Base-by-base conservation (phyloP, 495 filamentous ascomycete genomes). In the Oleoguttula mirabilis region DNA sequence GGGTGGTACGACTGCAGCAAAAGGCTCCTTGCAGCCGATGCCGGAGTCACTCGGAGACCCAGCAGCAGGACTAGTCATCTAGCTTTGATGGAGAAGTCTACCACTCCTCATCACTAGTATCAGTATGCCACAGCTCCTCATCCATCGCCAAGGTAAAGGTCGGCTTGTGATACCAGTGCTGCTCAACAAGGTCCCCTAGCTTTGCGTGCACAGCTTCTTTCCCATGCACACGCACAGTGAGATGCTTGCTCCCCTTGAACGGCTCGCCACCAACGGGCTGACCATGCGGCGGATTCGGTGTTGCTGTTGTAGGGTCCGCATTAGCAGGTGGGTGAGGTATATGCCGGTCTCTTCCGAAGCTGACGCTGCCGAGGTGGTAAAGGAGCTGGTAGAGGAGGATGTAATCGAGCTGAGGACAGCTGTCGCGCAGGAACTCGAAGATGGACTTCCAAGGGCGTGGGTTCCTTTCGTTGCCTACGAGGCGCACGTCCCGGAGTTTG, bases 141-240 rank as follows among this genome's bases (percentile, higher is more conserved):
- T 51, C 48, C 36, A 51, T 37, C 36, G 3, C 7, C 24, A 42
- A 42, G 19, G 30, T 47, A 42, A 30, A 37, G 0, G 42, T 14
- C 12, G 31, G 23, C 19, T 31, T 15, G 14, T 38, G 43, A 27
- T 51, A 51, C 42, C 48, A 51, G 22, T 51, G 48, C 33, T 23
- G 5, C 21, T 51, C 43, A 16, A 54, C 32, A 21, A 72, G 57
- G 24, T 54, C 59, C 43, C 70, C 71, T 23, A 78, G 20, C 32
- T 73, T 70, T 24, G 39, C 41, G 16, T 49, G 48, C 7, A 77
- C 28, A 51, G 76, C 71, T 4, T 50, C 47, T 64, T 69, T 20
- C 2, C 48, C 48, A 1, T 19, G 7, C 1, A 21, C 37, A 10
- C 39, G 21, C 2, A 51, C 23, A 2, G 43, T 33, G 21, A 47